A percentile compares a stretch with the other conserved stretches of the same genome.
These are phyloP conservation scores for Trichoderma citrinoviride DNA, from an alignment of 2,329 filamentous ascomycete species.

Conservation along the genomic window DNA sequence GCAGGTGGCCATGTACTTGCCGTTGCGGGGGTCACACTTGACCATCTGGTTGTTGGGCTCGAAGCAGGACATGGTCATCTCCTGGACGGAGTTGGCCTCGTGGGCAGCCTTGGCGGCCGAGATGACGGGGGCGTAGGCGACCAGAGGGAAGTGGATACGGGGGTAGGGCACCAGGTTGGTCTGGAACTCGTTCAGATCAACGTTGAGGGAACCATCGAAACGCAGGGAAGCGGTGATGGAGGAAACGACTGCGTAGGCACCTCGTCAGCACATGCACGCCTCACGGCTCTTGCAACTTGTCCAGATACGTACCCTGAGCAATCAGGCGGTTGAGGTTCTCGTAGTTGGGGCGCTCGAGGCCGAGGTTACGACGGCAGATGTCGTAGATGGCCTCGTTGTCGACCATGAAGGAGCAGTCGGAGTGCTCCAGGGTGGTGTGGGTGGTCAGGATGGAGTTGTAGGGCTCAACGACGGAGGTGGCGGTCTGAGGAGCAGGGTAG, in stretches of 20 bases:
- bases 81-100: slow-evolving; percentile 96
- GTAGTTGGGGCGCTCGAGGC: slow-evolving; percentile 95
- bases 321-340: slow-evolving; percentile 99
- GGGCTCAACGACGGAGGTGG: slow-evolving; percentile 96
- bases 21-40: slow-evolving; percentile 96
- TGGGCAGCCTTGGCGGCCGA: slow-evolving; percentile 94
- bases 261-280: neutral
- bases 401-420: slow-evolving; percentile 99
- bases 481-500: slow-evolving; percentile 95
- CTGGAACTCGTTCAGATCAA: slow-evolving; percentile 99
- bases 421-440: slow-evolving; percentile 98
- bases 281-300: neutral
- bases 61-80: slow-evolving; percentile 99
- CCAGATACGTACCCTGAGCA: slow-evolving; percentile 68
- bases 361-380: slow-evolving; percentile 96
- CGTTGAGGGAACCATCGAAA: slow-evolving; percentile 98
- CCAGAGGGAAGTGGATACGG: slow-evolving; percentile 98
- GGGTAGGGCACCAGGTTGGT: slow-evolving; percentile 99
- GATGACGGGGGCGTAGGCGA: slow-evolving; percentile 92
- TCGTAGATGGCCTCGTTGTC: slow-evolving; percentile 99
- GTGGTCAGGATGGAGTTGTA: slow-evolving; percentile 99
- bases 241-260: slow-evolving; percentile 69
- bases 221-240: slow-evolving; percentile 98
- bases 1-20: slow-evolving; percentile 99
- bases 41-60: slow-evolving; percentile 99